A percentile compares a stretch with the other conserved stretches of the same genome.
Conservation (phyloP, 305 asterid genomes). For the Nicotiana rustica region DNA sequence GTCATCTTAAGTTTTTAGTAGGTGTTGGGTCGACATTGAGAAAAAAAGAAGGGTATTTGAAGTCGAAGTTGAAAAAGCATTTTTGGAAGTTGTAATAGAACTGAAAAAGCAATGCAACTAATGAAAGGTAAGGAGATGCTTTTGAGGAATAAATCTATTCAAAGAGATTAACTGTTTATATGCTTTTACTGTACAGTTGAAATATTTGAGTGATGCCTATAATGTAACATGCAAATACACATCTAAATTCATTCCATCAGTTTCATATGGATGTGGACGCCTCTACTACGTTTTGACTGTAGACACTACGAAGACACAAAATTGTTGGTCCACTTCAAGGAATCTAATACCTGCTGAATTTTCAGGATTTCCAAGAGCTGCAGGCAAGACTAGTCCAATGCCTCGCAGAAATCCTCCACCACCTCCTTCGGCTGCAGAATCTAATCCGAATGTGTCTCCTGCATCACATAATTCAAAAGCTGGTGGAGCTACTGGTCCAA, state of each 20-base stretch:
- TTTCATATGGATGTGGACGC: not conserved
- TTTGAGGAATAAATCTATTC: not conserved
- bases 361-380: conserved; percentile 73
- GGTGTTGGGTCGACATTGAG: not conserved
- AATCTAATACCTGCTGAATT: conserved; percentile 37
- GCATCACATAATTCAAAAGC: conserved; percentile 56
- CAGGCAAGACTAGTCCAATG: conserved; percentile 70
- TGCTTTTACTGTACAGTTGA: conserved; percentile 9
- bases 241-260: too few relatives aligned
- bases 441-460: conserved; percentile 53
- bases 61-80: not conserved
- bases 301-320: not conserved
- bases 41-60: not conserved
- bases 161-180: not conserved
- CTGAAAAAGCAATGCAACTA: not conserved
- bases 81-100: not conserved
- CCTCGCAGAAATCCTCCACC: conserved; percentile 96
- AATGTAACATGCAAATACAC: not conserved
- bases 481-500: conserved; percentile 56
- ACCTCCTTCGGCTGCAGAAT: conserved; percentile 66
- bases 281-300: not conserved
- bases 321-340: conserved; percentile 33
- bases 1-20: conserved; percentile 21
- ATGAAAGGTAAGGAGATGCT: not conserved
- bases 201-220: not conserved